A percentile compares a stretch with the other conserved stretches of the same genome.
Conservation (phyloP, 805 yeast species). For the Kluyveromyces siamensis region DNA sequence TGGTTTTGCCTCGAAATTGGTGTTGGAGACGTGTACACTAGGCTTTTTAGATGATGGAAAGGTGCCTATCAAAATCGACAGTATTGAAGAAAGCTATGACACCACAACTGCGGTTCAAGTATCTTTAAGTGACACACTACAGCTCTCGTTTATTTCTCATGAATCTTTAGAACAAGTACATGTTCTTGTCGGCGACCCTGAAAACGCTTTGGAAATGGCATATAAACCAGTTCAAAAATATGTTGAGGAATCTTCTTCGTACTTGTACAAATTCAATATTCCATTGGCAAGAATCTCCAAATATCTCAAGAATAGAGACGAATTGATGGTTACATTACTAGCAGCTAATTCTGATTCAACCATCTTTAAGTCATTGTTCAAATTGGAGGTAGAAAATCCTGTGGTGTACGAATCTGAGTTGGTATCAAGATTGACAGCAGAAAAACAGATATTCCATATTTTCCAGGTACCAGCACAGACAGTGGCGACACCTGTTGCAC, state of each 20-base stretch:
- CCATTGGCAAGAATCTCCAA: constrained; percentile 5
- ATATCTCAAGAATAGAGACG: not conserved
- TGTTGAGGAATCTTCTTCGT: constrained; percentile 6
- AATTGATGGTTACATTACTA: not conserved
- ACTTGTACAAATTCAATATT: constrained; percentile 10
- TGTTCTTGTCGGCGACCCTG: constrained; percentile 20
- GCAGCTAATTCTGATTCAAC: not conserved
- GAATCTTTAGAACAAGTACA: not conserved
- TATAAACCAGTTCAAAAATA: constrained; percentile 13
- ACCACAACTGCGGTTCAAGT: not conserved
- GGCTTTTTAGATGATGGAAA: not conserved
- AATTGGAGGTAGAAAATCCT: not conserved
- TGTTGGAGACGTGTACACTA: not conserved
- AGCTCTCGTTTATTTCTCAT: not conserved
- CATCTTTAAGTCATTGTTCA: not conserved
- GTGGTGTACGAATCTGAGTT: constrained; percentile 4
- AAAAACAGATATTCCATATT: constrained; percentile 55
- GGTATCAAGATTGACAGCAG: constrained; percentile 32
- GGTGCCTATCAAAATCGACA: not conserved
- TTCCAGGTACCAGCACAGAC: constrained; percentile 50
- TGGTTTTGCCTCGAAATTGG: not conserved
- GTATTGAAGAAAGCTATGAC: not conserved
- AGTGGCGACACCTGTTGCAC: constrained; percentile 43
- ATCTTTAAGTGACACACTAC: not conserved
- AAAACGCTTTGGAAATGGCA: constrained; percentile 15